Percentiles rank a stretch among this genome's conserved stretches.
Evolutionary conservation across 306 rosid genomes (phyloP).

Genomic region (Citrullus amarus): DNA sequence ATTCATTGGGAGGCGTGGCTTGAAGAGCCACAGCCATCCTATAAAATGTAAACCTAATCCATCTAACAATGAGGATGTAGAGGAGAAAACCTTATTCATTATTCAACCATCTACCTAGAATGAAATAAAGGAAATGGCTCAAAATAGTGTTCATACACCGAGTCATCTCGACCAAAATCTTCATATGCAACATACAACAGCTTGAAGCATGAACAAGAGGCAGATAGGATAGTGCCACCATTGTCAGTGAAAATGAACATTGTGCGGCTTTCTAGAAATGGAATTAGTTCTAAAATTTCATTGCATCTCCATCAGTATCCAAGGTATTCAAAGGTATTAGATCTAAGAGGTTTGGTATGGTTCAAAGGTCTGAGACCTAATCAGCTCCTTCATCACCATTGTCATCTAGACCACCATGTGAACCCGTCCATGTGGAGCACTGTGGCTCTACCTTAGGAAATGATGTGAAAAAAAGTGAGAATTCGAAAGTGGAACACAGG

Average conservation of each 20-base stretch:
- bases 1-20: background rate
- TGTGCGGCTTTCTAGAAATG: constrained; percentile 17
- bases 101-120: constrained; percentile 16
- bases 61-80: constrained; percentile 18
- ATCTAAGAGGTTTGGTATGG: constrained; percentile 7
- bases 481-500: constrained; percentile 22
- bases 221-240: constrained; percentile 13
- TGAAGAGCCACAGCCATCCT: constrained; percentile 4
- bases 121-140: constrained; percentile 17
- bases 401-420: constrained; percentile 11
- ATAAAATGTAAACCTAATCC: constrained; percentile 8
- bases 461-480: background rate
- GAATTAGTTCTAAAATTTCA: constrained; percentile 9
- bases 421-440: constrained; percentile 19
- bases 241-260: constrained; percentile 15
- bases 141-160: constrained; percentile 12
- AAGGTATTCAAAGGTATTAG: background rate
- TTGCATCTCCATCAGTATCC: background rate
- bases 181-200: constrained; percentile 17
- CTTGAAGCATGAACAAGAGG: constrained; percentile 20
- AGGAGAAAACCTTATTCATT: constrained; percentile 27
- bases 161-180: constrained; percentile 16
- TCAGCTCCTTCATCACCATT: constrained; percentile 20
- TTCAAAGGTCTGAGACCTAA: background rate
- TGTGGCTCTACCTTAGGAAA: constrained; percentile 16